phyloP scores from a whole-genome alignment of 164 flowering plant genomes.

The Warburgia ugandensis region DNA sequence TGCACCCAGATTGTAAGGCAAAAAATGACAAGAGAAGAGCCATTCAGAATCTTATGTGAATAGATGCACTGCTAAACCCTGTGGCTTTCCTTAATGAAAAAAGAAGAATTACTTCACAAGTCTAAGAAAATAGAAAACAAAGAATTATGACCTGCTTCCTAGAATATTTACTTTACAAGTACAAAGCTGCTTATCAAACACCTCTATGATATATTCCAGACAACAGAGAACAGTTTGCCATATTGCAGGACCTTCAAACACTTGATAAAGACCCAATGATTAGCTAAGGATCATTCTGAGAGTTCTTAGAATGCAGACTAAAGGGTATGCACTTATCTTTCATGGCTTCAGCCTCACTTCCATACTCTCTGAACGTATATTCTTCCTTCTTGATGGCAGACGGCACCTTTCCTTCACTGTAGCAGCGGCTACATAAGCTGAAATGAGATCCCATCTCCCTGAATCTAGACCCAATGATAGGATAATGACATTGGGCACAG shows the following conservation, averaged over 20 bases:
- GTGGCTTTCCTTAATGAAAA: too few relatives aligned
- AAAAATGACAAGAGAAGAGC: too few relatives aligned
- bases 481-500: slow-evolving; percentile 82
- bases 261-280: slow-evolving; percentile 6
- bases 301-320: slow-evolving; percentile 39
- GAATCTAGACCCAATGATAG: slow-evolving; percentile 88
- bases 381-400: slow-evolving; percentile 64
- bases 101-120: slow-evolving; percentile 2
- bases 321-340: slow-evolving; percentile 88
- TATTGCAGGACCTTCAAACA: slow-evolving; percentile 26
- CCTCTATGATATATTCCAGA: slow-evolving; percentile 33
- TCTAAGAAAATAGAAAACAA: slow-evolving; percentile 12
- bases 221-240: slow-evolving; percentile 21
- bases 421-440: slow-evolving; percentile 80
- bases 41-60: too few relatives aligned
- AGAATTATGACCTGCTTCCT: slow-evolving; percentile 12
- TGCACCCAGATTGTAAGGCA: too few relatives aligned
- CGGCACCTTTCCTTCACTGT: slow-evolving; percentile 97
- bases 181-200: slow-evolving; percentile 19
- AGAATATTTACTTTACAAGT: slow-evolving; percentile 28
- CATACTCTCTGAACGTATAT: slow-evolving; percentile 79
- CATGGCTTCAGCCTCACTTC: slow-evolving; percentile 65
- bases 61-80: too few relatives aligned
- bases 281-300: slow-evolving; percentile 29
- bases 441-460: slow-evolving; percentile 70